Evolutionary conservation across 805 yeast genomes (phyloP), one percentile per base, ranked within the genome.

Genomic region (Komagataella pastoris): DNA sequence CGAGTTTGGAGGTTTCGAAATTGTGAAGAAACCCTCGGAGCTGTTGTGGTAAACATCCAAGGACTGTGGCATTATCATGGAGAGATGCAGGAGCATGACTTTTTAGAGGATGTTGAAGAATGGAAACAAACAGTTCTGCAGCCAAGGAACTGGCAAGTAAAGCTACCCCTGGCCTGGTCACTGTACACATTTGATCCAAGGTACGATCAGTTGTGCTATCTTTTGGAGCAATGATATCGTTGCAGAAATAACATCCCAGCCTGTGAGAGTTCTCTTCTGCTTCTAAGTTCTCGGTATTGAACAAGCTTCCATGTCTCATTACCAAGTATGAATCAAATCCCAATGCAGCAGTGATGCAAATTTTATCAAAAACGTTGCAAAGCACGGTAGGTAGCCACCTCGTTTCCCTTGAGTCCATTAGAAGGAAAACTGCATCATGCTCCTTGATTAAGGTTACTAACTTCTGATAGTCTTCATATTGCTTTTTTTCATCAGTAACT

Each of bases 171-270:
- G 99, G 98, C 46, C 99, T 73, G 0, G 99, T 93, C 1, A 93
- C 99, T 0, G 99, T 93, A 62, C 99, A 93, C 97, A 93, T 93
- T 65, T 93, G 98, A 66, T 93, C 99, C 52, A 93, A 69, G 0
- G 97, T 86, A 50, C 96, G 73, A 60, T 89, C 95, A 0, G 87
- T 74, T n/a, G 88, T 67, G 53, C 95, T 84, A 63, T 93, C 96
- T 2, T 80, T 72, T 0, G 99, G 99, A 0, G 97, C 98, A 50
- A 88, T 88, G 7, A 93, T 90, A 63, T 93, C 99, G 63, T 88
- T 88, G 66, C 99, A 93, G 65, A 85, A 93, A 67, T 93, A 93
- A 65, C 99, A 93, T 0, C 99, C 99, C 47, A 90, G 65, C 44
- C 83, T 70, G 2, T 61, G 59, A n/a, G 58, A 62, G n/a, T 30